Conservation (phyloP, 202 grass and related monocot genomes). For the Tripidium arundinaceum region DNA sequence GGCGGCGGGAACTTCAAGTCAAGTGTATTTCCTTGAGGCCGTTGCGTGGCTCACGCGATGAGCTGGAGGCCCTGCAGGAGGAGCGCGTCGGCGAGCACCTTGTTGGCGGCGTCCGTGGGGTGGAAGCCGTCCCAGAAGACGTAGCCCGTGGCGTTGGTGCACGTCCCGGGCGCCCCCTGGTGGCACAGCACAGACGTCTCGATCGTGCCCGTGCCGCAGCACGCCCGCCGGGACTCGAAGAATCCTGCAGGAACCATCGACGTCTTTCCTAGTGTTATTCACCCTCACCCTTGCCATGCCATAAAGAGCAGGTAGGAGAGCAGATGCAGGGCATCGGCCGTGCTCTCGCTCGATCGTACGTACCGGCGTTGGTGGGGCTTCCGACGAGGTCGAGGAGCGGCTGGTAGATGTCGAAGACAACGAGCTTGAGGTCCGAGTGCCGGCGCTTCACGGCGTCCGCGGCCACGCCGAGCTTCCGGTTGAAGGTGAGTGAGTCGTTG, state of each 20-base stretch:
- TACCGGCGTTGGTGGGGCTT: constrained; percentile 61
- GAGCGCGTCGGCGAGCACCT: constrained; percentile 64
- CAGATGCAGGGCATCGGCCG: no score
- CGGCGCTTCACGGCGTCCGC: constrained; percentile 39
- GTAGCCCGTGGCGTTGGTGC: constrained; percentile 75
- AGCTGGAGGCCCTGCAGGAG: constrained; percentile 77
- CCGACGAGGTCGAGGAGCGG: constrained; percentile 62
- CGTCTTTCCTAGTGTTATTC: no score
- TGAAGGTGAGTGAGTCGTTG: constrained; percentile 62
- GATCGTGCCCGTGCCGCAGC: constrained; percentile 88
- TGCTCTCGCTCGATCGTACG: background rate
- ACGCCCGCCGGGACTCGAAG: constrained; percentile 68
- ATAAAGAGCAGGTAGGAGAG: no score
- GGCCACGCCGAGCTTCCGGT: constrained; percentile 54
- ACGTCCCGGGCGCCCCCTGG: constrained; percentile 59
- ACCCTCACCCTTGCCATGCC: no score
- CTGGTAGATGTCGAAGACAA: constrained; percentile 83
- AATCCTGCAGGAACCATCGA: constrained; percentile 72
- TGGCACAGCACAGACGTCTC: constrained; percentile 89
- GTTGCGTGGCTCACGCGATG: constrained; percentile 42
- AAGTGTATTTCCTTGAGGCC: no score
- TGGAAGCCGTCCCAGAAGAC: constrained; percentile 99
- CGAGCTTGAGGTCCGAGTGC: constrained; percentile 68
- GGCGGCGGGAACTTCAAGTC: no score
- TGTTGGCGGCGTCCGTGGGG: constrained; percentile 89